Evolutionary conservation across 345 rosid genomes (phyloP).

Genomic region (Salix exigua): DNA sequence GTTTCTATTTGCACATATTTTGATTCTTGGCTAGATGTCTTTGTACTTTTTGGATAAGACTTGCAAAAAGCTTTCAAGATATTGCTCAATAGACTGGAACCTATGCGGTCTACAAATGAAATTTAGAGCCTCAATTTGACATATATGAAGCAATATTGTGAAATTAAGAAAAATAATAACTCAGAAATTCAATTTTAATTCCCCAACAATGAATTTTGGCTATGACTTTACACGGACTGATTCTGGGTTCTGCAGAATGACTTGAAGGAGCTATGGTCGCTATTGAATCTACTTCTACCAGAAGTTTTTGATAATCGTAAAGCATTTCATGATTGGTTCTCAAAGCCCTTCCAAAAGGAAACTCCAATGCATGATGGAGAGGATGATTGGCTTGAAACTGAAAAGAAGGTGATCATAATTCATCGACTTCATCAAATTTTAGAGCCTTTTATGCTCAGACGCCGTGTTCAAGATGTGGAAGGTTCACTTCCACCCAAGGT

Average conservation of each 20-base stretch:
- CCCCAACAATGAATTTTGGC: not conserved
- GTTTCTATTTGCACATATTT: not conserved
- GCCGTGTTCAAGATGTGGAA: constrained; percentile 99
- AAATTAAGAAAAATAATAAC: not conserved
- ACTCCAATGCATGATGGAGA: constrained; percentile 73
- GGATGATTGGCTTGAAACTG: constrained; percentile 99
- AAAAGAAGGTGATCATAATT: constrained; percentile 95
- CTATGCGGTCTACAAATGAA: not conserved
- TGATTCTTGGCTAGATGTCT: not conserved
- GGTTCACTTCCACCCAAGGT: constrained; percentile 99
- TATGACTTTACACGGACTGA: constrained; percentile 1
- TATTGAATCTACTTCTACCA: constrained; percentile 93
- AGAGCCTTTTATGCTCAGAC: constrained; percentile 99
- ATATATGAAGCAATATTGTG: not conserved
- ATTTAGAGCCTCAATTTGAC: not conserved
- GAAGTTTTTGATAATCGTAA: constrained; percentile 98
- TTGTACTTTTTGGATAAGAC: not conserved
- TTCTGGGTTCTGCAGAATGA: constrained; percentile 65
- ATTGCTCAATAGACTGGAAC: not conserved
- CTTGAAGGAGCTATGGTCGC: constrained; percentile 99
- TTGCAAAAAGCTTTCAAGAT: not conserved
- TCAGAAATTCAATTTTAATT: not conserved
- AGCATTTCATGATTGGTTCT: constrained; percentile 99
- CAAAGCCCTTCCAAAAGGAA: constrained; percentile 97
- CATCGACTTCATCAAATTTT: constrained; percentile 99